Conservation (phyloP, 1,284 basidiomycete genomes). For the Sphaerobolus stellatus region DNA sequence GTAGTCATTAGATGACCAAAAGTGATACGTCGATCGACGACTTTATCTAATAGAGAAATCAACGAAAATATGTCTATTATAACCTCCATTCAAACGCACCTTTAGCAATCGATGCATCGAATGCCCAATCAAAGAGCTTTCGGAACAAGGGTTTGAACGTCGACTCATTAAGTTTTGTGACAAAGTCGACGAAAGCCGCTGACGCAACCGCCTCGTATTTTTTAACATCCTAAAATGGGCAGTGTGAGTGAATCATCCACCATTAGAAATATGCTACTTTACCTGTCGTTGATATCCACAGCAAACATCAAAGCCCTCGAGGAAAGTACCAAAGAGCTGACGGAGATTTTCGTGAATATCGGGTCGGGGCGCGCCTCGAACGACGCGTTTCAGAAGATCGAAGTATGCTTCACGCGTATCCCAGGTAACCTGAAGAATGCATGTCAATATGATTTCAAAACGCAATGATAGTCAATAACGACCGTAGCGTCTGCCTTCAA, state of each 20-base stretch:
- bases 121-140: conserved; percentile 94
- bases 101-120: conserved; percentile 56
- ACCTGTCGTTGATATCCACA: conserved; percentile 36
- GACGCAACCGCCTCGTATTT: conserved; percentile 21
- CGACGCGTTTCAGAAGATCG: conserved; percentile 59
- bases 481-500: background rate
- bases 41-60: conserved; percentile 18
- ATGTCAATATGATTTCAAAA: background rate
- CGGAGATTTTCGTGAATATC: conserved; percentile 73
- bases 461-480: background rate
- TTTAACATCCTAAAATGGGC: conserved; percentile 44
- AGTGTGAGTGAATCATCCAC: conserved; percentile 5
- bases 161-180: conserved; percentile 91
- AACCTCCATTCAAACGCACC: conserved; percentile 7
- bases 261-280: conserved; percentile 16
- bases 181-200: conserved; percentile 81
- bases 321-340: conserved; percentile 76
- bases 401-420: conserved; percentile 51
- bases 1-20: conserved; percentile 74
- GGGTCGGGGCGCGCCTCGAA: conserved; percentile 65
- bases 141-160: conserved; percentile 93
- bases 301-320: conserved; percentile 73
- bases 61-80: background rate
- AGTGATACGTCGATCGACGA: conserved; percentile 38
- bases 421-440: background rate